These are phyloP conservation scores for Fusarium lateritium DNA, from an alignment of 2,329 filamentous ascomycete genomes.

Conservation along the genomic window DNA sequence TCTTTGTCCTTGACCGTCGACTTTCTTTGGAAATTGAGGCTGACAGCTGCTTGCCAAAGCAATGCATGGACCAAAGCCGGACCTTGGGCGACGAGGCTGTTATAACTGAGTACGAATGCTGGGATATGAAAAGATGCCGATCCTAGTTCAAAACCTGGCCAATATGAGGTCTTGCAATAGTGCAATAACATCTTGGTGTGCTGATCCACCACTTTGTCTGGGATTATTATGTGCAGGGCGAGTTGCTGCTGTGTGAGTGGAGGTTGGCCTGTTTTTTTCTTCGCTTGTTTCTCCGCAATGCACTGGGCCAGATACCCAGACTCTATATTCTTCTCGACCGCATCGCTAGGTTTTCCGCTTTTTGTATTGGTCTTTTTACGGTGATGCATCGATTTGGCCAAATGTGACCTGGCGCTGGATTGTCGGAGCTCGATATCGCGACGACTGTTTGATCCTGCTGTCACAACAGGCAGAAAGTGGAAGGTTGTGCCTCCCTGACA, in stretches of 20 bases:
- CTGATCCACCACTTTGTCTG: neutral
- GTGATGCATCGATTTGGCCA: constrained; percentile 9
- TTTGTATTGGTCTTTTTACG: neutral
- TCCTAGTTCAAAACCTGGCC: constrained; percentile 16
- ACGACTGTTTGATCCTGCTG: neutral
- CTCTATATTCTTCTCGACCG: too few relatives aligned
- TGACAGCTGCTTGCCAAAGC: constrained; percentile 19
- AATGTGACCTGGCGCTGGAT: constrained; percentile 17
- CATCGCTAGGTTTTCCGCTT: too few relatives aligned
- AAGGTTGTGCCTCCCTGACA: accelerated
- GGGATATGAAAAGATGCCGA: constrained; percentile 18
- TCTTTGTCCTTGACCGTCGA: neutral
- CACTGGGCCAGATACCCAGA: neutral
- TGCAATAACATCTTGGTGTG: constrained; percentile 20
- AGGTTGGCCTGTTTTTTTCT: neutral
- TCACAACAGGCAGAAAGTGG: constrained; percentile 3
- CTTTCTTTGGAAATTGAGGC: neutral
- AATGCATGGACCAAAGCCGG: constrained; percentile 13
- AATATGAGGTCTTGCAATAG: constrained; percentile 23
- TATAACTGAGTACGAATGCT: constrained; percentile 11
- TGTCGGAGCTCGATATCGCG: constrained; percentile 19
- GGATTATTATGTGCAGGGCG: neutral
- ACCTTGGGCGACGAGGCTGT: constrained; percentile 11
- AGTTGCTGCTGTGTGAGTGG: neutral
- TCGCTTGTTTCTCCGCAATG: accelerated